Base-by-base conservation (phyloP, 108 stramenopile species). In the Bacterosira constricta region DNA sequence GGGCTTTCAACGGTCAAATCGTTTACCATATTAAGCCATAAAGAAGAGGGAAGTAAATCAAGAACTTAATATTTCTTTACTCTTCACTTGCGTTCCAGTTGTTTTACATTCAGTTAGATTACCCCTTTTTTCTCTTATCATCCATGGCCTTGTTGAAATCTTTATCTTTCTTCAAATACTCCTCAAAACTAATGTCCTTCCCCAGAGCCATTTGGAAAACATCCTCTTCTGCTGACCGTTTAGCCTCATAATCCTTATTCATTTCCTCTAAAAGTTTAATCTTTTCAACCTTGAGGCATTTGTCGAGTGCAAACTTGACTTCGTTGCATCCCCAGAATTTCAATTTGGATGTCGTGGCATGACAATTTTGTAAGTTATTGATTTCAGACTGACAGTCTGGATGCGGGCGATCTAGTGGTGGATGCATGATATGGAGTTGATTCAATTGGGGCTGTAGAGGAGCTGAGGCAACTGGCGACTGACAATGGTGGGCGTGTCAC, bases 321-420 rank as follows among this genome's bases (percentile, higher is more conserved):
- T 91, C 77, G 72, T 97, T 97, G 71, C 96, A 97, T 4, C 85
- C 91, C 85, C 94, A 93, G 38, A 91, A 88, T 53, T 91, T 92
- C 20, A 85, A 63, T 50, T 83, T 80, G 17, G 82, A 84, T 20
- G 75, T 77, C 13, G 88, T 81, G 7, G 72, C 82, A 59, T 97
- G 96, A 56, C 96, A 97, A 38, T 82, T 23, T 37, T 86, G 83
- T 12, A 97, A 83, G n/a, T 65, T 81, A 13, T 85, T 66, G 41
- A 97, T 93, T 51, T 82, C 81, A 12, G 75, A 47, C 63, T 92
- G 85, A 68, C 96, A 97, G 46, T 91, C 84, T 11, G 96, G 96
- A 64, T 97, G 96, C 6, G 96, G 96, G 34, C 96, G 78, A 71
- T 93, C 90, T 54, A 97, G 79, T 26, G 96, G 96, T 6, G 96